Base-by-base conservation (phyloP, 2,329 filamentous ascomycete species). In the Xylaria sp. region DNA sequence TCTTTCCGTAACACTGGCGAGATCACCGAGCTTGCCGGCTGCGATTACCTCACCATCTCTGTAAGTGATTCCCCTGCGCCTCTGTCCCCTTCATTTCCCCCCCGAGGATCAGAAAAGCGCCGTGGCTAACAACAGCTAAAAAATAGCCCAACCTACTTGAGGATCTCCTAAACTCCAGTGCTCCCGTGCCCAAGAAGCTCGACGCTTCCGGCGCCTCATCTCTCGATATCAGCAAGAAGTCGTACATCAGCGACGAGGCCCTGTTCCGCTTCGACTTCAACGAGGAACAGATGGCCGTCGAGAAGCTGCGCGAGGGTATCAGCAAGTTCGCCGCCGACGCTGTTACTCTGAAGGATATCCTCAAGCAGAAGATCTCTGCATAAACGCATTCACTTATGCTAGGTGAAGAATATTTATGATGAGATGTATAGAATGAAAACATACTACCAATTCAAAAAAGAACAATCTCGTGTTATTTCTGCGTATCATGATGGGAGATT, bases 241-340 rank as follows among this genome's bases (percentile, higher is more conserved):
- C 85, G 67, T 99, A 97, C 89, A 91, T 99, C 83, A 89, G 91
- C 80, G 87, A 96, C 83, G 96, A 99, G 89, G 78, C 94, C 63
- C 79, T 84, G 59, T 99, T 98, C 94, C 94, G 96, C 82, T 99
- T 97, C 87, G 92, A 94, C 85, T 97, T 99, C 90, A 99, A 99
- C 89, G 96, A 99, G 89, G 94, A 99, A 80, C 92, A 95, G 83
- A 99, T 99, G 96, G 96, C 93, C 72, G 93, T 97, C 75, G 94
- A 98, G 91, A 99, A 99, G 92, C 90, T 99, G 77, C 93, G 94
- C 71, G 96, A 99, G 86, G 96, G 96, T 84, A 99, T 99, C 88
- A 97, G 93, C 88, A 97, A 97, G 87, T 99, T 99, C 80, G 95
- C 96, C 68, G 96, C 96, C 76, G 96, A 99, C 80, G 94, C 96